Conservation (phyloP, 2,329 filamentous ascomycete species). For the Diaporthe helianthi region DNA sequence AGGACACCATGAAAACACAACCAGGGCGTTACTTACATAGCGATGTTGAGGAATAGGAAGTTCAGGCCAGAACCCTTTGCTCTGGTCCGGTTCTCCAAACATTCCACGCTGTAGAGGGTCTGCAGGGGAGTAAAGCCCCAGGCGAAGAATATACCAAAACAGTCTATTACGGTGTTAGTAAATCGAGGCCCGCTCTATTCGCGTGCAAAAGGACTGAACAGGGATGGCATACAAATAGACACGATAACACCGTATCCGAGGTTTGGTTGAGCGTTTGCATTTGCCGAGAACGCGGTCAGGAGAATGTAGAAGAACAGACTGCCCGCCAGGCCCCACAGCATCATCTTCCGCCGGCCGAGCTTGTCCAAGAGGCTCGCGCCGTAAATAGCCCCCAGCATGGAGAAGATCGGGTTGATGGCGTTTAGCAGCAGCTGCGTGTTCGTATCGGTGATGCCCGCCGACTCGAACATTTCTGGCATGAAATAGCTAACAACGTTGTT, state of each 20-base stretch:
- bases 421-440: constrained; percentile 56
- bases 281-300: constrained; percentile 55
- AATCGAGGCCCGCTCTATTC: not conserved
- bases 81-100: constrained; percentile 48
- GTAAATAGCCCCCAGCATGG: constrained; percentile 56
- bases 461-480: constrained; percentile 56
- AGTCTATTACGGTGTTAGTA: constrained; percentile 49
- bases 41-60: constrained; percentile 50
- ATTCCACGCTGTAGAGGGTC: constrained; percentile 53
- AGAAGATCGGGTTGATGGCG: constrained; percentile 58
- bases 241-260: constrained; percentile 36
- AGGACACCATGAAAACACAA: not conserved
- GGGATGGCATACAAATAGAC: constrained; percentile 17
- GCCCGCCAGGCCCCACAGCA: constrained; percentile 30
- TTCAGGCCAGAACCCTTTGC: constrained; percentile 53
- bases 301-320: constrained; percentile 41
- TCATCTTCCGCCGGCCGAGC: constrained; percentile 58
- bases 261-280: constrained; percentile 40
- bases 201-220: not conserved
- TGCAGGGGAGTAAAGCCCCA: constrained; percentile 57
- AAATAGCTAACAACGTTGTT: constrained; percentile 55
- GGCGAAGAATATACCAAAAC: constrained; percentile 60
- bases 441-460: constrained; percentile 53
- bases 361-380: constrained; percentile 58
- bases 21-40: constrained; percentile 40